A percentile compares a stretch with the other conserved stretches of the same genome.
Conservation (phyloP, 345 rosid species). For the Anacardium occidentale region DNA sequence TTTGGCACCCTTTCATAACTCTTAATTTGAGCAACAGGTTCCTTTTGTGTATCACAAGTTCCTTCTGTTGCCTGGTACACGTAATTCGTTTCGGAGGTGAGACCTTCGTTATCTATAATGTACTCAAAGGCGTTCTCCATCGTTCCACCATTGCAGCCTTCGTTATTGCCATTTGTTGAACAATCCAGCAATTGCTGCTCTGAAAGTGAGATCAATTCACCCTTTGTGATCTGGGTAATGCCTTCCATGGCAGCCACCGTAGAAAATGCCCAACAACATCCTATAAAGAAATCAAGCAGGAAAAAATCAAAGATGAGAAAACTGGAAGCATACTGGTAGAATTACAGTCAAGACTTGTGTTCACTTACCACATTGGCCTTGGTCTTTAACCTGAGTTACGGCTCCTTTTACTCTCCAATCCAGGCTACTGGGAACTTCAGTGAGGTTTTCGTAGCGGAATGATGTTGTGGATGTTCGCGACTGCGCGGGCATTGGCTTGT, state of each 20-base stretch:
- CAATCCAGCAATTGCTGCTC: constrained; percentile 71
- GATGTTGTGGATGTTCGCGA: background rate
- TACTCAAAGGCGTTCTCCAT: constrained; percentile 60
- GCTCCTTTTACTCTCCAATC: constrained; percentile 46
- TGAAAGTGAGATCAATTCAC: constrained; percentile 50
- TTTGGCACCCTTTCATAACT: constrained; percentile 49
- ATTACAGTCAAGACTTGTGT: background rate
- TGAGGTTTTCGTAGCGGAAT: constrained; percentile 11
- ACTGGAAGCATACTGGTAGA: background rate
- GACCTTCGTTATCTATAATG: constrained; percentile 39
- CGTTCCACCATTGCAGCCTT: constrained; percentile 52
- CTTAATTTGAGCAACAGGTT: constrained; percentile 28
- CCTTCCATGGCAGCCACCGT: constrained; percentile 67
- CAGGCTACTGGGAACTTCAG: constrained; percentile 16
- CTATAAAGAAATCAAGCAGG: constrained; percentile 20
- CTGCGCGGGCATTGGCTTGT: background rate
- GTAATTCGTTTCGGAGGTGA: constrained; percentile 44
- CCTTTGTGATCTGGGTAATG: constrained; percentile 47
- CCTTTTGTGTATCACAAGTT: constrained; percentile 30
- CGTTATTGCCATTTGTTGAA: constrained; percentile 28
- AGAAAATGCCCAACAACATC: constrained; percentile 80
- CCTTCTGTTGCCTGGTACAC: constrained; percentile 42
- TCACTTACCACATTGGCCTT: constrained; percentile 41
- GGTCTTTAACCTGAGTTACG: constrained; percentile 39
- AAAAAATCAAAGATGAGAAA: background rate